A percentile compares a stretch with the other conserved stretches of the same genome.
Evolutionary conservation across 768 basidiomycete species (phyloP).

Genomic region (Rhizopogon vesiculosus): DNA sequence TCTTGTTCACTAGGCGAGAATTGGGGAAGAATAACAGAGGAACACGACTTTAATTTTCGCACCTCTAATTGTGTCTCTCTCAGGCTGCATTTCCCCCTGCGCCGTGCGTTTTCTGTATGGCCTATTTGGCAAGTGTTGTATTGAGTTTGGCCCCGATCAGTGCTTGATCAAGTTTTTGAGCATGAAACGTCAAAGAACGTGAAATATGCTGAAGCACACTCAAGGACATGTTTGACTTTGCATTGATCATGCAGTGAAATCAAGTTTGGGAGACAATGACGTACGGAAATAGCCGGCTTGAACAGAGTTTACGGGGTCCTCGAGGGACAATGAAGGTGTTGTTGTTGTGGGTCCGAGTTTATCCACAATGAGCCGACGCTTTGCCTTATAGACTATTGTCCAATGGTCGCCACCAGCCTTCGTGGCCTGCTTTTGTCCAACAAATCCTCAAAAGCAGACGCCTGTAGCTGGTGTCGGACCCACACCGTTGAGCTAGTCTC

Average conservation of each 20-base stretch:
- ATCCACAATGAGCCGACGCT: not conserved
- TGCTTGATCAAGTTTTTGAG: not conserved
- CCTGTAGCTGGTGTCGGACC: not conserved
- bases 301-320: slow-evolving; percentile 10
- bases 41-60: not conserved
- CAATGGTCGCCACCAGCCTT: slow-evolving; percentile 1
- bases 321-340: slow-evolving; percentile 10
- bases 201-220: not conserved
- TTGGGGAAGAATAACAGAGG: not conserved
- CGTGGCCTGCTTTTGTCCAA: slow-evolving; percentile 12
- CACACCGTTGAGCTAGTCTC: slow-evolving; percentile 17
- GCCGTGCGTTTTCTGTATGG: no score
- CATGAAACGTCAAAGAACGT: not conserved
- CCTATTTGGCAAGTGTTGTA: slow-evolving; percentile 19
- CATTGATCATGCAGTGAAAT: not conserved
- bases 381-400: slow-evolving; percentile 17
- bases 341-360: slow-evolving; percentile 18
- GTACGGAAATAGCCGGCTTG: not conserved
- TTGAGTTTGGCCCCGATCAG: slow-evolving; percentile 1
- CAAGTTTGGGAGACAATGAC: slow-evolving; percentile 4
- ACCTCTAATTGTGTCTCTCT: not conserved
- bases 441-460: slow-evolving; percentile 10
- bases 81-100: not conserved
- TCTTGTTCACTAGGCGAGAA: not conserved
- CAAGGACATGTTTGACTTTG: not conserved